Percentiles rank a stretch among this genome's conserved stretches.
Conservation (phyloP, 331 rosid species). For the Arachis monticola region DNA sequence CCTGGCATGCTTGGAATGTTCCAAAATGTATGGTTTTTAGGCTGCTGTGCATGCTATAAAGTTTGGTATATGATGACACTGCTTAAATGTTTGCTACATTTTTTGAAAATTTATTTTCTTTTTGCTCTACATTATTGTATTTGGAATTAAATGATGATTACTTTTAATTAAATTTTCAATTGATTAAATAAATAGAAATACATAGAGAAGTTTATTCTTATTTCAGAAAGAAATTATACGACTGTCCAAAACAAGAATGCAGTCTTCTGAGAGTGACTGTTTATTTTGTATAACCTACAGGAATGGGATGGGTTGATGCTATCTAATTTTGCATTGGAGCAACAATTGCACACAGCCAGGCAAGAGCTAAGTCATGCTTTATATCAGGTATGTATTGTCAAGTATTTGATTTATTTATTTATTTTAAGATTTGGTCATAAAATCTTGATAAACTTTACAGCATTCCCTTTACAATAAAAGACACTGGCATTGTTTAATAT, state of each 20-base stretch:
- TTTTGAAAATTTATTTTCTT: background rate
- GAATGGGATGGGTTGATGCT: constrained; percentile 97
- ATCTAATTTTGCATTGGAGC: constrained; percentile 90
- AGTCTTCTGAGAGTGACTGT: background rate
- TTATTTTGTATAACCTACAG: constrained; percentile 45
- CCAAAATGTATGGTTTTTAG: constrained; percentile 73
- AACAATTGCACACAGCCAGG: constrained; percentile 95
- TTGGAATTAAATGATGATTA: constrained; percentile 15
- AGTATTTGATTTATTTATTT: background rate
- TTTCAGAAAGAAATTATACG: background rate
- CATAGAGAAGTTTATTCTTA: background rate
- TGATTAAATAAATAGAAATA: background rate
- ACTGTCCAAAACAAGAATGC: background rate
- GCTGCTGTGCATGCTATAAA: background rate
- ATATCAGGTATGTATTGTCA: constrained; percentile 71
- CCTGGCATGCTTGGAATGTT: constrained; percentile 99
- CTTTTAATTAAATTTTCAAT: constrained; percentile 3
- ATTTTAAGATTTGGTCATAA: background rate
- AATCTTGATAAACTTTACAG: background rate
- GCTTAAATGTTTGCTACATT: too few species aligned
- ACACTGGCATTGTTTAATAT: background rate
- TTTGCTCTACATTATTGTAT: background rate
- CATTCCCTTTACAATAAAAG: background rate
- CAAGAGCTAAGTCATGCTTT: constrained; percentile 99
- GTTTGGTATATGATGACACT: too few species aligned